These are phyloP conservation scores for Candida verbasci DNA, from an alignment of 805 yeast species.

Conservation along the genomic window DNA sequence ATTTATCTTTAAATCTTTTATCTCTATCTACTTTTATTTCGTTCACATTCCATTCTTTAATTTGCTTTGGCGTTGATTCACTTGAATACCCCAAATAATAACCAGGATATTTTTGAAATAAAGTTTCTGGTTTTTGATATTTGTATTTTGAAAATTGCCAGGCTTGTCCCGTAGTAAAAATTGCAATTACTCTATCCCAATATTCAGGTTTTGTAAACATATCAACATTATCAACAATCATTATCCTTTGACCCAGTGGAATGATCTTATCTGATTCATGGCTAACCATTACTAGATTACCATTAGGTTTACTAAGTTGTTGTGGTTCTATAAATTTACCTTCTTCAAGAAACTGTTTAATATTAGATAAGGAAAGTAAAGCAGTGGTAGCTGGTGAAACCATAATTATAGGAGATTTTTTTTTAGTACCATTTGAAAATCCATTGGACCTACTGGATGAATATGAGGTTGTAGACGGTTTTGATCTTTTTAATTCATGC, in stretches of 20 bases:
- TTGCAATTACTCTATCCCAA: constrained; percentile 96
- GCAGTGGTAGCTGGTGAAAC: constrained; percentile 45
- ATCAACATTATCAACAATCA: constrained; percentile 86
- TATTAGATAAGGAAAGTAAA: constrained; percentile 34
- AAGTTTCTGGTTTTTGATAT: constrained; percentile 70
- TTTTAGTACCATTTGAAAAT: constrained; percentile 11
- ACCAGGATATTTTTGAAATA: constrained; percentile 84
- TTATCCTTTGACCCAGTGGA: constrained; percentile 54
- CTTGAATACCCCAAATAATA: constrained; percentile 72
- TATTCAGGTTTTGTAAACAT: constrained; percentile 84
- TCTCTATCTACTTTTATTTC: constrained; percentile 73
- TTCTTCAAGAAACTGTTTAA: constrained; percentile 53
- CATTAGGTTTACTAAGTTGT: constrained; percentile 27
- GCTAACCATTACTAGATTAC: constrained; percentile 44
- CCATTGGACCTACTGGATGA: constrained; percentile 2
- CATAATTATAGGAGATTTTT: constrained; percentile 40
- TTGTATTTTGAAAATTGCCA: constrained; percentile 95
- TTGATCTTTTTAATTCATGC: constrained; percentile 40
- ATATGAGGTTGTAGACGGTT: constrained; percentile 8
- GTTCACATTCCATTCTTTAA: constrained; percentile 86
- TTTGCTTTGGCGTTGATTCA: constrained; percentile 71
- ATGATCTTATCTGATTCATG: constrained; percentile 52
- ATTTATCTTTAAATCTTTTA: constrained; percentile 83
- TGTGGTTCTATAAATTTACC: constrained; percentile 62
- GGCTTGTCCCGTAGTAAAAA: constrained; percentile 92